phyloP scores from a whole-genome alignment of 1,284 basidiomycete genomes.

The Ceratobasidium sp. region DNA sequence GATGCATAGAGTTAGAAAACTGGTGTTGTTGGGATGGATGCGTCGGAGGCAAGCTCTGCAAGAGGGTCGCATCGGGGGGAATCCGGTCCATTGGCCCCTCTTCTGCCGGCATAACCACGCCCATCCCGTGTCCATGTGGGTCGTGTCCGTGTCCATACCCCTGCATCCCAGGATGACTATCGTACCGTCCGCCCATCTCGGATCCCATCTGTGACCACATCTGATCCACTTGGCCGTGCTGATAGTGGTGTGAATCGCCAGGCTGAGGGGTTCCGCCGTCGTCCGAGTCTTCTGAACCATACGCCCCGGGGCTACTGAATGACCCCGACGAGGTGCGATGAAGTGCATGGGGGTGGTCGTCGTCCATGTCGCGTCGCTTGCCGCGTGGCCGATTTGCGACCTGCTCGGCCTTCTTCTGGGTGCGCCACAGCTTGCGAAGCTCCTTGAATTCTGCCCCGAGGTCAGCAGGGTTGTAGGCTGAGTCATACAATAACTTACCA shows the following conservation, averaged over 20 bases:
- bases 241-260: constrained; percentile 12
- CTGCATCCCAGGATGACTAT: neutral
- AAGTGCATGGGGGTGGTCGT: constrained; percentile 22
- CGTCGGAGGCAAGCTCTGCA: constrained; percentile 16
- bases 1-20: constrained; percentile 4
- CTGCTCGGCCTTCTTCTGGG: constrained; percentile 80
- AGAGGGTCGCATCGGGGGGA: constrained; percentile 32
- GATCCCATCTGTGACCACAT: constrained; percentile 14
- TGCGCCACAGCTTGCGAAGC: constrained; percentile 92
- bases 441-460: constrained; percentile 89
- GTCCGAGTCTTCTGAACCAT: constrained; percentile 28
- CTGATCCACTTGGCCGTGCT: constrained; percentile 3
- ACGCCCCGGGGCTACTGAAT: neutral
- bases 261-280: constrained; percentile 35
- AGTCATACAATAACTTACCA: constrained; percentile 59
- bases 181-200: neutral
- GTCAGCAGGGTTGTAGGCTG: constrained; percentile 13
- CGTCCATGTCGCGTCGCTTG: constrained; percentile 16
- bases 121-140: constrained; percentile 6
- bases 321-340: constrained; percentile 16
- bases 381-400: constrained; percentile 38
- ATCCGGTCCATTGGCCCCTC: constrained; percentile 20
- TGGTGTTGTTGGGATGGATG: constrained; percentile 32
- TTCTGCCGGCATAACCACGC: constrained; percentile 10
- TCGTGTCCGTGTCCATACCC: constrained; percentile 17